These are phyloP conservation scores for Citeromyces matritensis DNA, from an alignment of 805 yeast species.

Conservation along the genomic window DNA sequence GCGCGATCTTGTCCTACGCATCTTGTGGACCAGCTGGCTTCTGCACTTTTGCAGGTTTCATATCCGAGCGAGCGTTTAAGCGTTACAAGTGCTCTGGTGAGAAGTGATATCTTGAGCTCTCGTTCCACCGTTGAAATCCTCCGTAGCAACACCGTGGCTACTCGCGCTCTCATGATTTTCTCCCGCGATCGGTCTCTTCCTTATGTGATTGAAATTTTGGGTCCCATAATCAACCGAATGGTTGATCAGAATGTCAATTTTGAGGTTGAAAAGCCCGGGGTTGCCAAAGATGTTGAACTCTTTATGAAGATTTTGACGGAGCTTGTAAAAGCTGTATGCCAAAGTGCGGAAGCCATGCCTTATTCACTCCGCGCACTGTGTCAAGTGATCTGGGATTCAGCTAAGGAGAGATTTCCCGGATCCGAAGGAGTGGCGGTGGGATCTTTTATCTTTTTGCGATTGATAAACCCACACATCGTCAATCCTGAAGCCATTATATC, in stretches of 20 bases:
- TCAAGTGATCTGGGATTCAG: conserved; percentile 40
- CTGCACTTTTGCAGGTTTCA: conserved; percentile 30
- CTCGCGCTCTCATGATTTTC: conserved; percentile 57
- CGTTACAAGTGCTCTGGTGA: conserved; percentile 38
- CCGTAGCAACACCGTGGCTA: conserved; percentile 72
- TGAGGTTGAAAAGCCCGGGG: conserved; percentile 42
- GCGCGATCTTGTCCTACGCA: conserved; percentile 49
- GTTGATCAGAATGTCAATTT: conserved; percentile 32
- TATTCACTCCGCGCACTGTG: conserved; percentile 60
- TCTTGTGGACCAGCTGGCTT: conserved; percentile 60
- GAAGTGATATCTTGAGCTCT: conserved; percentile 46
- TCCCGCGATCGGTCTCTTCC: conserved; percentile 53
- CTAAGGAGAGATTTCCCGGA: conserved; percentile 47
- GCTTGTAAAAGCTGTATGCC: conserved; percentile 43
- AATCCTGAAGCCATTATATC: conserved; percentile 44
- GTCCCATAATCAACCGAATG: conserved; percentile 41
- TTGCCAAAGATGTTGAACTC: conserved; percentile 16
- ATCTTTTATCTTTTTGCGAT: conserved; percentile 69
- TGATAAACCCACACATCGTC: conserved; percentile 80
- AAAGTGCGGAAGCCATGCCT: conserved; percentile 47
- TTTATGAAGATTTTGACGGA: conserved; percentile 42
- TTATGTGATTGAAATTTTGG: conserved; percentile 36
- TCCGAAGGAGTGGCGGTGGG: conserved; percentile 66
- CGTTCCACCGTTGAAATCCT: conserved; percentile 56
- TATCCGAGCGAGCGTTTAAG: conserved; percentile 7